Conservation (phyloP, 2,329 filamentous ascomycete genomes). For the Alternaria atra region DNA sequence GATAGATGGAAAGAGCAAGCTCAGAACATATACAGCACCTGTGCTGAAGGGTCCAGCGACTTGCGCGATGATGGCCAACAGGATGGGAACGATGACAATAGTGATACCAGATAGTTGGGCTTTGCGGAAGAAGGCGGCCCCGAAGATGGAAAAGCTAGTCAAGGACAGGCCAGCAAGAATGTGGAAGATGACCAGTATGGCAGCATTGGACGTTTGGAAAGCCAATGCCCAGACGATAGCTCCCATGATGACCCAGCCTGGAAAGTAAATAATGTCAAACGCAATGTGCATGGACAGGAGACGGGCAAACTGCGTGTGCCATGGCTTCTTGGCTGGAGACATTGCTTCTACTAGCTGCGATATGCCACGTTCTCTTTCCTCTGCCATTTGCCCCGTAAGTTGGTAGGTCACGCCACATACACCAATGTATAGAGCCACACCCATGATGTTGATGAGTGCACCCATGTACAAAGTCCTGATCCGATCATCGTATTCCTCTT, state of each 20-base stretch:
- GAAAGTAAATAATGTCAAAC: constrained; percentile 80
- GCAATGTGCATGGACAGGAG: constrained; percentile 81
- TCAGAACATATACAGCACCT: constrained; percentile 72
- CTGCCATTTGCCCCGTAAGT: constrained; percentile 83
- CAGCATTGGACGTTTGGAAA: constrained; percentile 55
- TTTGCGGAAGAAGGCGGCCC: constrained; percentile 83
- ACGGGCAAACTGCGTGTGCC: constrained; percentile 81
- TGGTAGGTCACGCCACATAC: constrained; percentile 87
- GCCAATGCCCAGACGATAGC: constrained; percentile 71
- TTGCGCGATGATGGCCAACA: constrained; percentile 85
- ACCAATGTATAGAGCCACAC: constrained; percentile 79
- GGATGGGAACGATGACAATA: constrained; percentile 74
- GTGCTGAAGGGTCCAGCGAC: constrained; percentile 71
- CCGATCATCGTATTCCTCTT: constrained; percentile 69
- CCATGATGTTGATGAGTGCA: constrained; percentile 78
- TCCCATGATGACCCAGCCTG: constrained; percentile 82
- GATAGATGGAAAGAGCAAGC: constrained; percentile 83
- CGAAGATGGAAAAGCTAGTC: constrained; percentile 81
- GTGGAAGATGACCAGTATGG: constrained; percentile 67
- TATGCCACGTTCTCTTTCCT: constrained; percentile 87
- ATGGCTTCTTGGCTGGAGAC: constrained; percentile 78
- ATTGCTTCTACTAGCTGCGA: constrained; percentile 89
- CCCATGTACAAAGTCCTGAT: constrained; percentile 77
- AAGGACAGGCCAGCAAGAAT: constrained; percentile 79
- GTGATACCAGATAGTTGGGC: constrained; percentile 88